Evolutionary conservation across 495 filamentous ascomycete genomes (phyloP).

Genomic region (Mytilinidion resinicola): DNA sequence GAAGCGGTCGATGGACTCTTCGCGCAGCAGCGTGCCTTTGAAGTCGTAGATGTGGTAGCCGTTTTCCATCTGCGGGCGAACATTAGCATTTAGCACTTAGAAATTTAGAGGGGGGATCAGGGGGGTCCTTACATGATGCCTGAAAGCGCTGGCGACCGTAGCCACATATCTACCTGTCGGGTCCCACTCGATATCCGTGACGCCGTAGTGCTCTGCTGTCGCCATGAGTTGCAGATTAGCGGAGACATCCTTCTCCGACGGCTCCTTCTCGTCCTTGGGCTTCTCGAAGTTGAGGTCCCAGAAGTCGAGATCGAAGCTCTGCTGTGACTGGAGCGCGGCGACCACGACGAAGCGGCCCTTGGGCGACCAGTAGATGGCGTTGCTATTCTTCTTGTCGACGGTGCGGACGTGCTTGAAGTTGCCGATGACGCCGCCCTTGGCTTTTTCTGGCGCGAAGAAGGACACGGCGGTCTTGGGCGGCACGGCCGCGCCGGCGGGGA

Average conservation of each 20-base stretch:
- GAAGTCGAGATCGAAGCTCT: conserved; percentile 93
- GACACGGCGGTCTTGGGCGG: conserved; percentile 90
- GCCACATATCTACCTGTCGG: conserved; percentile 90
- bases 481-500: conserved; percentile 66
- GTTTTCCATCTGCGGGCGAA: conserved; percentile 76
- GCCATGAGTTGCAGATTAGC: conserved; percentile 92
- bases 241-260: conserved; percentile 85
- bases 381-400: conserved; percentile 96
- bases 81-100: conserved; percentile 7
- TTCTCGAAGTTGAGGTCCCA: conserved; percentile 91
- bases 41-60: conserved; percentile 98
- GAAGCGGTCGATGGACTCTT: conserved; percentile 92
- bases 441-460: conserved; percentile 94
- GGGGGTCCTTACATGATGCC: conserved; percentile 68
- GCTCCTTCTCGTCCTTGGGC: conserved; percentile 70
- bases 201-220: conserved; percentile 88
- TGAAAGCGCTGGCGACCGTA: conserved; percentile 88
- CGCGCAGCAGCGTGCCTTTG: conserved; percentile 78
- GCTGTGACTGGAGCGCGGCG: conserved; percentile 82
- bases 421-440: conserved; percentile 66
- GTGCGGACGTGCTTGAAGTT: conserved; percentile 95
- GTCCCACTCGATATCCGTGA: conserved; percentile 98
- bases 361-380: conserved; percentile 99
- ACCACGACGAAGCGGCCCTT: conserved; percentile 91
- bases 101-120: background rate